Evolutionary conservation across 2,329 filamentous ascomycete species (phyloP), one percentile per base, ranked within the genome.

Genomic region (Pseudocercospora pini-densiflorae): DNA sequence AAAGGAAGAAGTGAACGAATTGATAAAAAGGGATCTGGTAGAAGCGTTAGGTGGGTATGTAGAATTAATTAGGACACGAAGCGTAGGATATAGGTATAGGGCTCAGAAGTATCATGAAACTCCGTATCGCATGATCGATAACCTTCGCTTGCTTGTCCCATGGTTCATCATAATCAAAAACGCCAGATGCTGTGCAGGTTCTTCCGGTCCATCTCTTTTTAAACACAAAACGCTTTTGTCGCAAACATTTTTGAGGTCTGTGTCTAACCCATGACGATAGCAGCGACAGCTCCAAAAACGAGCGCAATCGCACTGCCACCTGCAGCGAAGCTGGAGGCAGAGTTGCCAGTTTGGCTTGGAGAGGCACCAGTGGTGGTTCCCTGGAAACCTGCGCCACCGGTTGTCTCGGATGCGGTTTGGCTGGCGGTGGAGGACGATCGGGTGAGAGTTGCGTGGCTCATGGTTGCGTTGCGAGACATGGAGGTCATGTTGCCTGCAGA

Each of bases 261-360:
- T 33, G 9, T 53, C 61, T 68, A 71, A 58, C 59, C 65, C 63
- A 70, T 68, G 58, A 78, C 75, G 68, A 83, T 75, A 36, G 79
- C 81, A 62, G 79, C 81, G 23, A 79, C 73, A 58, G 77, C 80
- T 64, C 81, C 77, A 64, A 81, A 72, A 62, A 81, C 74, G 60
- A 82, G 74, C 40, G 80, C 78, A 58, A 82, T 61, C n/a, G 79
- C 79, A 75, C 77, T 80, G 59, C 75, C 71, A 57, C 65, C 69
- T 47, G 47, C 47, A 45, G 65, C 54, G 61, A 70, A 55, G 21
- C 55, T 62, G 47, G 69, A 65, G 24, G 70, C 68, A 43, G 55
- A 58, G 55, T 43, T 43, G 29, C 61, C 70, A 21, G 65, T 67
- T 24, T 67, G 69, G 59, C 45, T 61, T 33, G 66, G 47, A 21